Evolutionary conservation across 257 asterid species (phyloP), one percentile per base, ranked within the genome.

Genomic region (Penstemon eatonii): DNA sequence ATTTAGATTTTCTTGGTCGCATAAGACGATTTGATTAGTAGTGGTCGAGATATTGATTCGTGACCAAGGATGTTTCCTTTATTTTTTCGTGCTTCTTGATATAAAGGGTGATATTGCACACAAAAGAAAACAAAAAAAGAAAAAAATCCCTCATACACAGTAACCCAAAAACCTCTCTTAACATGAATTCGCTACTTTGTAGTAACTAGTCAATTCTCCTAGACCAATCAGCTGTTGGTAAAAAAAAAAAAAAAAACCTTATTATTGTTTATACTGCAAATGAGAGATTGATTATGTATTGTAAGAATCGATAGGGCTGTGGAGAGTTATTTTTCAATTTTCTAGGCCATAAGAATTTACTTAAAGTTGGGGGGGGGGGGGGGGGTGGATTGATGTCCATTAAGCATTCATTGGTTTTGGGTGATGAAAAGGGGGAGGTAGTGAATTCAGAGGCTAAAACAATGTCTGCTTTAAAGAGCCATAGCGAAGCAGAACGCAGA

Each of bases 401-500:
- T 74, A 66, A 74, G 45, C 74, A 84, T 49, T 67, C 83, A 38
- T 56, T 81, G 79, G 85, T 78, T 44, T 72, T 88, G 75, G 91
- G 83, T 74, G 70, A 76, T 71, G 88, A 88, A 67, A 82, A 60
- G 71, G 79, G 84, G 33, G 90, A 86, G 74, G 54, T 82, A 38
- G 90, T 80, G 74, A 82, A 82, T 66, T 66, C 90, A 4, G 91
- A 71, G 67, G 82, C 74, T 11, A 91, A 89, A 75, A 69, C 85
- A 0, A 45, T 66, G 25, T 93, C 89, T 8, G 96, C 96, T 49
- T 79, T 89, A 80, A 91, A 86, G 84, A 89, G 91, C 66, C 97
- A 89, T 60, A 91, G 97, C 60, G 97, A 91, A 75, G 91, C 97
- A 19, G 97, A 91, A 80, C 83, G 83, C 80, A 80, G 97, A 68